phyloP scores from a whole-genome alignment of 257 asterid genomes.

The Paraleonurus japonicus region DNA sequence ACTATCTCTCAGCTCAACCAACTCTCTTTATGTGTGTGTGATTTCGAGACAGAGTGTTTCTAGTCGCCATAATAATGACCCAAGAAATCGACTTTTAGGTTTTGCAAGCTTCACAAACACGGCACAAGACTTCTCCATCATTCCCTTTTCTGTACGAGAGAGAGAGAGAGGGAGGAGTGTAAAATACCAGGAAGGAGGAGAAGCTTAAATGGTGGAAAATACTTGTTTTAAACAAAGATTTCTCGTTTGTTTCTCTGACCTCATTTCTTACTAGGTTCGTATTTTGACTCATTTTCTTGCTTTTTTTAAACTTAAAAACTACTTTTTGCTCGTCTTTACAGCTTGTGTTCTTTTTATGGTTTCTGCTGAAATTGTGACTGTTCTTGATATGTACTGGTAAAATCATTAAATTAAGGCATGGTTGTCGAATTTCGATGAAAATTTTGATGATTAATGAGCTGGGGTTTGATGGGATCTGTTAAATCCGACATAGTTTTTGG shows the following conservation, averaged over 20 bases:
- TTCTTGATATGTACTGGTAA: background rate
- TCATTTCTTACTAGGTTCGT: constrained; percentile 34
- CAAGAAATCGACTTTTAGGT: constrained; percentile 33
- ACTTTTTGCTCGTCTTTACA: constrained; percentile 17
- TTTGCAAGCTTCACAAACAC: constrained; percentile 38
- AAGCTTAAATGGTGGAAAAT: constrained; percentile 28
- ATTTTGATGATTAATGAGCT: constrained; percentile 4
- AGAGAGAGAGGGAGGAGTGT: constrained; percentile 10
- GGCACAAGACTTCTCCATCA: constrained; percentile 37
- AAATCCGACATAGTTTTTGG: constrained; percentile 12
- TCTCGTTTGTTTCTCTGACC: constrained; percentile 30
- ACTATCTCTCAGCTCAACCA: constrained; percentile 9
- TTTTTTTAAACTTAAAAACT: background rate
- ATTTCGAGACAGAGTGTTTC: background rate
- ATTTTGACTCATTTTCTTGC: constrained; percentile 21
- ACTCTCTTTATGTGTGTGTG: constrained; percentile 5
- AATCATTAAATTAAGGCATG: constrained; percentile 19
- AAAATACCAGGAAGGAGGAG: constrained; percentile 29
- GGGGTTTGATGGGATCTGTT: constrained; percentile 34
- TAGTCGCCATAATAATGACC: constrained; percentile 22
- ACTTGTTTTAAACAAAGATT: constrained; percentile 37
- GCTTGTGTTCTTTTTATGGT: background rate
- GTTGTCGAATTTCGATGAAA: background rate
- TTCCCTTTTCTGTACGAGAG: constrained; percentile 7
- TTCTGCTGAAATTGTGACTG: background rate